Base-by-base conservation (phyloP, 352 stramenopile species). In the Thraustochytrium sp. region DNA sequence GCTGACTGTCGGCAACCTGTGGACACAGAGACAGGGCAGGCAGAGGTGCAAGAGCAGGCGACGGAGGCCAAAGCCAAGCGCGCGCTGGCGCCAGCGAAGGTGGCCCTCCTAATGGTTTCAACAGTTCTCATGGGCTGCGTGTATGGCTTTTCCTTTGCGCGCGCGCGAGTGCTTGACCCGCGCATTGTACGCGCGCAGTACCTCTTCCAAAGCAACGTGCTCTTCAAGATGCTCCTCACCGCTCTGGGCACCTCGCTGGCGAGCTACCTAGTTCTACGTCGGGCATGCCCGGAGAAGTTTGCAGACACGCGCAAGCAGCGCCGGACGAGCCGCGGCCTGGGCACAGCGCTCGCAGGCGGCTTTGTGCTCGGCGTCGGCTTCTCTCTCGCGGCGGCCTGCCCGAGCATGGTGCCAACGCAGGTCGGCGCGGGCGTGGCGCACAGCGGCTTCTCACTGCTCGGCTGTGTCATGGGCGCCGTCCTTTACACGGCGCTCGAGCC, bases 351-450 rank as follows among this genome's bases (percentile, higher is more conserved):
- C 5, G n/a, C 86, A 2, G 85, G 85, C 34, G 80, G 29, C 21
- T 59, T 63, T 42, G 29, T 88, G 4, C 31, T 88, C 3, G 85
- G 85, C 23, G 34, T 54, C 34, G 85, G 85, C 3, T 86, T 88
- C 56, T n/a, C 59, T 31, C 2, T 88, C 26, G 38, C 78, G 16
- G 84, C 61, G 5, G 82, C 85, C 13, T 88, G 85, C 56, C 85
- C 85, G 0, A 82, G 85, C 26, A 88, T 87, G 68, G 64, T 88
- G 3, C 76, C 62, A 8, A 48, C 85, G 21, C 84, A 87, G 72
- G 48, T 88, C n/a, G 85, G 85, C 16, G 64, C 85, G 11, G 59
- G 59, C 13, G 40, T 49, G 26, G 11, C 16, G 9, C 63, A 87
- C 36, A 80, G 36, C 31, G 18, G 49, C 18, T 76, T 56, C 42